phyloP scores from a whole-genome alignment of 2,329 filamentous ascomycete genomes.

The Aspergillus sergii region DNA sequence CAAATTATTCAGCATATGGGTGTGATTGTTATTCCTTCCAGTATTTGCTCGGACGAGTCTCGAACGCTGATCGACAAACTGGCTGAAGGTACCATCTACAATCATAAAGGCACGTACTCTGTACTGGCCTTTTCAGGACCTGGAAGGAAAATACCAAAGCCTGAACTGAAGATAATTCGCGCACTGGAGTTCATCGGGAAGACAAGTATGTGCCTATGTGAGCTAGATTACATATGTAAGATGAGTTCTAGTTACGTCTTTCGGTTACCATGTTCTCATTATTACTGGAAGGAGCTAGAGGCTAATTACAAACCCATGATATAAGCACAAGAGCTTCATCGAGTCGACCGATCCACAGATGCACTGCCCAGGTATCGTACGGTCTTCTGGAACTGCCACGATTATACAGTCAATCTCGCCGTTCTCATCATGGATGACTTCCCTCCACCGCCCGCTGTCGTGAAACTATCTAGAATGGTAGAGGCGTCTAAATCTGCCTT shows the following conservation, averaged over 20 bases:
- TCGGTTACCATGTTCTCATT: not conserved
- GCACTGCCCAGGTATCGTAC: not conserved
- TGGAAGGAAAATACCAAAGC: not conserved
- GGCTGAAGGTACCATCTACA: not conserved
- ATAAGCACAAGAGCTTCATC: not conserved
- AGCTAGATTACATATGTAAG: not conserved
- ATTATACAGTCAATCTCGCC: not conserved
- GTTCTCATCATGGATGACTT: not conserved
- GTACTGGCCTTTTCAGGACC: not conserved
- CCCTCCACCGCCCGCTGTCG: not conserved
- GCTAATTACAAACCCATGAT: not conserved
- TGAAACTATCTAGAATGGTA: not conserved
- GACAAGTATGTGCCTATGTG: not conserved
- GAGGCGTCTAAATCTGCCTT: not conserved
- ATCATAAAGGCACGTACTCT: not conserved
- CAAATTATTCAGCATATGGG: not conserved
- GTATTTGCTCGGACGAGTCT: not conserved
- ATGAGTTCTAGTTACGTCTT: not conserved
- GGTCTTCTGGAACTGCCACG: slow-evolving; percentile 1
- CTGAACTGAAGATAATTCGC: not conserved
- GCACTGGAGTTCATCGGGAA: not conserved
- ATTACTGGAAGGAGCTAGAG: no score
- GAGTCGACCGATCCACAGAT: not conserved
- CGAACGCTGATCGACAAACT: not conserved
- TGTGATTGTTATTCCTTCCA: not conserved